A percentile compares a stretch with the other conserved stretches of the same genome.
phyloP scores from a whole-genome alignment of 768 basidiomycete species.

The Terana coerulea region DNA sequence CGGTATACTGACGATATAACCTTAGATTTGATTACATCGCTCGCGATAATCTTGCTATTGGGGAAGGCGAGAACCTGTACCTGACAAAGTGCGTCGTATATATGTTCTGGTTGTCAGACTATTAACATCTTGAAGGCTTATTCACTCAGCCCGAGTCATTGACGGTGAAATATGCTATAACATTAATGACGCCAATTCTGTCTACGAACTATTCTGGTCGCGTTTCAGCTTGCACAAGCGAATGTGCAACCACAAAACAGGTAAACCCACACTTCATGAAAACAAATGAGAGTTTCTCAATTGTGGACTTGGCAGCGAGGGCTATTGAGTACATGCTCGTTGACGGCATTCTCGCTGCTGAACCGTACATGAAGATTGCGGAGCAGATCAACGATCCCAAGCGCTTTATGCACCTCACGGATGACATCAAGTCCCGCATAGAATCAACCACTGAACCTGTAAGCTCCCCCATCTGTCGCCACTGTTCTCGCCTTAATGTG shows the following conservation, averaged over 20 bases:
- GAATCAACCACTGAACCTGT: conserved; percentile 52
- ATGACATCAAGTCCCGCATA: conserved; percentile 60
- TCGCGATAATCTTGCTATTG: conserved; percentile 70
- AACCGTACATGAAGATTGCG: conserved; percentile 60
- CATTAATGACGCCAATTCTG: conserved; percentile 74
- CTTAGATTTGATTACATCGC: conserved; percentile 78
- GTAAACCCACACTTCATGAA: conserved; percentile 28
- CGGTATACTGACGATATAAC: background rate
- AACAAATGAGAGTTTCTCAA: no score
- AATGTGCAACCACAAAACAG: conserved; percentile 78
- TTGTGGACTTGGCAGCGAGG: conserved; percentile 59
- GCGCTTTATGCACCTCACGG: conserved; percentile 62
- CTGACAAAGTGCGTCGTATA: conserved; percentile 38
- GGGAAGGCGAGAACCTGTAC: conserved; percentile 53
- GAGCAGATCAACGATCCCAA: conserved; percentile 51
- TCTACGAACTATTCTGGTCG: conserved; percentile 70
- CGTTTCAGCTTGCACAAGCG: conserved; percentile 80
- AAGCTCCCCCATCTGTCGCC: conserved; percentile 17
- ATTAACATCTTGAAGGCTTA: conserved; percentile 50
- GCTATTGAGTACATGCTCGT: conserved; percentile 85
- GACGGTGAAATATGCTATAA: conserved; percentile 75
- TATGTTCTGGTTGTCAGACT: no score
- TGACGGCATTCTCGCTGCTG: conserved; percentile 69
- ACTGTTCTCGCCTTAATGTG: no score
- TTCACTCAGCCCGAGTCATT: conserved; percentile 72